phyloP scores from a whole-genome alignment of 1,139 yeast genomes.

The Pichia sp. region DNA sequence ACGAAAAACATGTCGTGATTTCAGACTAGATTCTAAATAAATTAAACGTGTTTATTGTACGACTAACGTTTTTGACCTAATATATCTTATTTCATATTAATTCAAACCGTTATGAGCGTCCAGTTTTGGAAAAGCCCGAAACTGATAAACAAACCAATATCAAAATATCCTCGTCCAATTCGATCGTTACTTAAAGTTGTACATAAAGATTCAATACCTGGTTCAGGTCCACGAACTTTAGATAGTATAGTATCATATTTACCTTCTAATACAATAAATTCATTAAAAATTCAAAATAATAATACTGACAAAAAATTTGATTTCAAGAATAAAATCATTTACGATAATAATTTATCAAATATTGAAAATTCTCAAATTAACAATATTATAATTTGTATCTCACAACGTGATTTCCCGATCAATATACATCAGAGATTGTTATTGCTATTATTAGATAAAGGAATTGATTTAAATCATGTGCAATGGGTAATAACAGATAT shows the following conservation, averaged over 20 bases:
- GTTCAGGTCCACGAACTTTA: constrained; percentile 13
- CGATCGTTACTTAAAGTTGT: constrained; percentile 3
- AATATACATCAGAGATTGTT: constrained; percentile 9
- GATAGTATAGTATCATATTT: constrained; percentile 11
- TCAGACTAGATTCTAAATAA: too few species aligned
- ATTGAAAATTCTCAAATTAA: neutral
- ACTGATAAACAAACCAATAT: neutral
- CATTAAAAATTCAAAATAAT: neutral
- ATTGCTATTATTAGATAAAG: constrained; percentile 1
- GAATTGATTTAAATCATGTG: constrained; percentile 4
- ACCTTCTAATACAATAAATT: neutral
- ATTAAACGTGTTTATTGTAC: too few species aligned
- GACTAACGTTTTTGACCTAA: too few species aligned
- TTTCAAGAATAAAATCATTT: neutral
- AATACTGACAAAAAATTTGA: neutral
- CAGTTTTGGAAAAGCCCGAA: constrained; percentile 6
- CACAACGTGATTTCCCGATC: constrained; percentile 14
- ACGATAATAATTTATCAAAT: neutral
- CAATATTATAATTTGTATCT: constrained; percentile 8
- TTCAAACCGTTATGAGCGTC: neutral
- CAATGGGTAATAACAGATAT: constrained; percentile 13
- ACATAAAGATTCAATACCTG: neutral
- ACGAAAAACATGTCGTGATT: too few species aligned
- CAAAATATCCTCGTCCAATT: constrained; percentile 1
- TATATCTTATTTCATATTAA: too few species aligned